Percentiles rank a stretch among this genome's conserved stretches.
Conservation (phyloP, 2,329 filamentous ascomycete genomes). For the Stylonectria norvegica region DNA sequence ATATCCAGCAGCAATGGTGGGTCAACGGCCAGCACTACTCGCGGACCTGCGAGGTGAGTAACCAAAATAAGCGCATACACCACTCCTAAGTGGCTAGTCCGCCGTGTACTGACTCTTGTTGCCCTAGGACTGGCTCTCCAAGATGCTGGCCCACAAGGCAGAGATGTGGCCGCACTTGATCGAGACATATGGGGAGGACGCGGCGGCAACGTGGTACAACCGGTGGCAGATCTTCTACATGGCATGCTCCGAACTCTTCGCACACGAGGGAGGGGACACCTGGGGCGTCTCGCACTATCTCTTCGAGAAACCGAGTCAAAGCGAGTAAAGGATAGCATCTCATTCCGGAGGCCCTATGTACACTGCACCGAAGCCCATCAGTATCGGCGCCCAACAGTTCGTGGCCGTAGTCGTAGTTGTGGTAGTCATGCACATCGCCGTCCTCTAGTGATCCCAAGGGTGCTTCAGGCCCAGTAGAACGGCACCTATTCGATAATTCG, state of each 20-base stretch:
- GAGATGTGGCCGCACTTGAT: constrained; percentile 61
- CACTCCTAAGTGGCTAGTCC: too few species aligned
- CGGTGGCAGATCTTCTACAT: constrained; percentile 72
- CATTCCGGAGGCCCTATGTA: constrained; percentile 16
- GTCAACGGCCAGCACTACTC: constrained; percentile 66
- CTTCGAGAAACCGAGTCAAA: constrained; percentile 54
- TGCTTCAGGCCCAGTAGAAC: constrained; percentile 91
- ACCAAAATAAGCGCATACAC: too few species aligned
- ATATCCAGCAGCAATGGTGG: constrained; percentile 65
- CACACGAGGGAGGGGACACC: constrained; percentile 60
- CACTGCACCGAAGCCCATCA: constrained; percentile 10
- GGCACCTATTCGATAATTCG: constrained; percentile 46
- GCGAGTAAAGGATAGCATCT: not conserved
- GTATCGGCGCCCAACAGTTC: constrained; percentile 6
- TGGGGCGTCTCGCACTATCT: constrained; percentile 67
- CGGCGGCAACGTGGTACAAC: constrained; percentile 61
- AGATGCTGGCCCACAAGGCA: constrained; percentile 56
- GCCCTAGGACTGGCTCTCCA: constrained; percentile 60
- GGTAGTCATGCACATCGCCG: constrained; percentile 10
- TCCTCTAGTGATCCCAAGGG: constrained; percentile 83
- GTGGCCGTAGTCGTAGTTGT: constrained; percentile 10
- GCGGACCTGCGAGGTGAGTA: constrained; percentile 61
- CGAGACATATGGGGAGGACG: constrained; percentile 61
- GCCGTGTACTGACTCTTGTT: not conserved
- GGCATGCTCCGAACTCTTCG: constrained; percentile 68